Evolutionary conservation across 495 filamentous ascomycete genomes (phyloP).

Genomic region (Cenococcum geophilum): DNA sequence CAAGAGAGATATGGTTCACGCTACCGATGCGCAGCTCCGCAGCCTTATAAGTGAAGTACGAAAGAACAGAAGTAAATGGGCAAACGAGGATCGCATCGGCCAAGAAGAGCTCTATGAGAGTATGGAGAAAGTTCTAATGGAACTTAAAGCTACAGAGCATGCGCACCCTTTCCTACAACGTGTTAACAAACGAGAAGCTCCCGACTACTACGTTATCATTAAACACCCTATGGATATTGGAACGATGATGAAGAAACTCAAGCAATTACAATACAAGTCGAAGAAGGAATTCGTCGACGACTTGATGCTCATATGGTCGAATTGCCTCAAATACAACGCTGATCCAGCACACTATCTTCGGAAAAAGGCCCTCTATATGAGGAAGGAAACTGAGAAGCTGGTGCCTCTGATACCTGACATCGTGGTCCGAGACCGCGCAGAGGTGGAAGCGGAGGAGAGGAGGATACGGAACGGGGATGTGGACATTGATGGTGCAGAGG

Average conservation of each 20-base stretch:
- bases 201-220: slow-evolving; percentile 91
- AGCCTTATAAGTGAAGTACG: slow-evolving; percentile 92
- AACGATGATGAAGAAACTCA: slow-evolving; percentile 96
- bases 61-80: slow-evolving; percentile 98
- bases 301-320: slow-evolving; percentile 90
- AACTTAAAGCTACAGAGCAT: slow-evolving; percentile 93
- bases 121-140: slow-evolving; percentile 88
- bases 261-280: slow-evolving; percentile 76
- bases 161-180: slow-evolving; percentile 85
- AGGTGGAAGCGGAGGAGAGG: slow-evolving; percentile 94
- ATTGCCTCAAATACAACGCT: slow-evolving; percentile 92
- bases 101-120: slow-evolving; percentile 98
- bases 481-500: slow-evolving; percentile 72
- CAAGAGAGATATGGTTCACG: slow-evolving; percentile 77
- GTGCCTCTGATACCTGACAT: slow-evolving; percentile 94
- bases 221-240: slow-evolving; percentile 98
- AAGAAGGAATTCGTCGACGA: slow-evolving; percentile 94
- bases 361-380: slow-evolving; percentile 92
- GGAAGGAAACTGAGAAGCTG: slow-evolving; percentile 91
- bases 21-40: slow-evolving; percentile 87
- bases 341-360: slow-evolving; percentile 80
- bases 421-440: slow-evolving; percentile 77
- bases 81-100: slow-evolving; percentile 90
- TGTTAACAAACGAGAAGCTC: slow-evolving; percentile 94
- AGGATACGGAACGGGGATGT: slow-evolving; percentile 64